Evolutionary conservation across 2,329 filamentous ascomycete genomes (phyloP).

Genomic region (Nemania abortiva): DNA sequence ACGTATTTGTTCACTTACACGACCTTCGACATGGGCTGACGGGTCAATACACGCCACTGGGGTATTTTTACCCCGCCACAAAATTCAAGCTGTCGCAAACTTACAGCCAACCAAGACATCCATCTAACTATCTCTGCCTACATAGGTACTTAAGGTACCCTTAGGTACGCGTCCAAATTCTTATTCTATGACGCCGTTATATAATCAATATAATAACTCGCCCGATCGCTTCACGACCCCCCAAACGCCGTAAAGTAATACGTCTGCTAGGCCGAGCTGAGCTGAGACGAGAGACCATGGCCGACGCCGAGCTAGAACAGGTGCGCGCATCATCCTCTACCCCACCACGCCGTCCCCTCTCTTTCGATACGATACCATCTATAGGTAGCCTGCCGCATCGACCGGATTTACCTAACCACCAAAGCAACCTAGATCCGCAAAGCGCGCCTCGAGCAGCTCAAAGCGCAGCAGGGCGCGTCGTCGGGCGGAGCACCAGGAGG

Average conservation of each 20-base stretch:
- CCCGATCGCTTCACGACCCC: not conserved
- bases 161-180: no score
- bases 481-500: slow-evolving; percentile 58
- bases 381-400: not conserved
- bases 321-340: slow-evolving; percentile 42
- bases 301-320: slow-evolving; percentile 56
- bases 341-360: not conserved
- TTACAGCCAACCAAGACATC: not conserved
- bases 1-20: not conserved
- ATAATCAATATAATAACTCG: not conserved
- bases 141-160: no score
- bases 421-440: slow-evolving; percentile 77
- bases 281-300: slow-evolving; percentile 49
- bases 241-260: not conserved
- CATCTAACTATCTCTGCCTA: not conserved
- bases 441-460: slow-evolving; percentile 93
- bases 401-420: slow-evolving; percentile 5
- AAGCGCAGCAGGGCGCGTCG: slow-evolving; percentile 72
- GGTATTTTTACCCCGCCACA: slow-evolving; percentile 12
- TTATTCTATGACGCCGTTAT: no score
- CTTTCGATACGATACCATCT: not conserved
- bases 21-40: not conserved
- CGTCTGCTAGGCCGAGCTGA: no score
- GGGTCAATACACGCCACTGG: not conserved
- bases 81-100: slow-evolving; percentile 10